Conservation (phyloP, 257 asterid species). For the Ajuga chamaepitys region DNA sequence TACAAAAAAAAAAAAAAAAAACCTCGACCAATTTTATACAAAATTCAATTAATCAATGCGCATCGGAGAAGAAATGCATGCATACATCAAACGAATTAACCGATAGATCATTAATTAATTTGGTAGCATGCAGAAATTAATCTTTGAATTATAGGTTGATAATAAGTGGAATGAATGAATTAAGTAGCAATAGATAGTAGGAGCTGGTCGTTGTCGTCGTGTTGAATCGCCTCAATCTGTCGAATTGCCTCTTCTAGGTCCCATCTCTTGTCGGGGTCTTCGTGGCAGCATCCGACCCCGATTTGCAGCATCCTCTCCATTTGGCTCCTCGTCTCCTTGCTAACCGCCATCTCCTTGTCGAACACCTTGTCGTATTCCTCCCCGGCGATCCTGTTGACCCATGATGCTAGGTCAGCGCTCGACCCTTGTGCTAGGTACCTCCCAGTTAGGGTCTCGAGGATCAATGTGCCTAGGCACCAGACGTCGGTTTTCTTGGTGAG, state of each 20-base stretch:
- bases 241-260: slow-evolving; percentile 51
- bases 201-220: slow-evolving; percentile 10
- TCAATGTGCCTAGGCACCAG: slow-evolving; percentile 76
- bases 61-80: slow-evolving; percentile 1
- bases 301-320: slow-evolving; percentile 50
- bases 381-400: slow-evolving; percentile 39
- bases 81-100: too few species aligned
- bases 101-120: too few species aligned
- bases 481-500: slow-evolving; percentile 66
- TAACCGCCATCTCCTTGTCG: slow-evolving; percentile 46
- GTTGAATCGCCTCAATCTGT: slow-evolving; percentile 44
- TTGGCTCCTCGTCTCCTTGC: slow-evolving; percentile 7
- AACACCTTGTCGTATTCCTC: slow-evolving; percentile 18
- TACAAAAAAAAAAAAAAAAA: neutral
- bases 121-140: neutral
- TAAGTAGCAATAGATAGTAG: neutral
- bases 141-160: too few species aligned
- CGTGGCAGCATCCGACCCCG: slow-evolving; percentile 58
- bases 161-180: too few species aligned
- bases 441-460: slow-evolving; percentile 55
- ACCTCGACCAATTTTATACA: neutral
- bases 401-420: slow-evolving; percentile 28
- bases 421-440: slow-evolving; percentile 40
- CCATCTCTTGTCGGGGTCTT: slow-evolving; percentile 58
- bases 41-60: neutral